These are phyloP conservation scores for Fusarium liriodendri DNA, from an alignment of 2,329 filamentous ascomycete species.

Conservation along the genomic window DNA sequence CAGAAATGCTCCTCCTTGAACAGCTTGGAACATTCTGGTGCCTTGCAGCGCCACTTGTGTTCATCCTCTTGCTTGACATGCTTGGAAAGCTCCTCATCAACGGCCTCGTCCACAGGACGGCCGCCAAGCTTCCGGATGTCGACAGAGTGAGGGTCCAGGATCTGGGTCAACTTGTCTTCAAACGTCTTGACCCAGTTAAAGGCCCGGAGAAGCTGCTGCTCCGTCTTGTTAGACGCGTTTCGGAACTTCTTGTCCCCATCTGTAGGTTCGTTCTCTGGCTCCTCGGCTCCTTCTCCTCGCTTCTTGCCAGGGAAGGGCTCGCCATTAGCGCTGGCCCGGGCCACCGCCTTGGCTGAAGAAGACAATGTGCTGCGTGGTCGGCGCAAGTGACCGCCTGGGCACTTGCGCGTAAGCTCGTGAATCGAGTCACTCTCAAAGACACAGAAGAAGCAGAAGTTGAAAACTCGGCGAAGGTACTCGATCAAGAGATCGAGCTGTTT, in stretches of 20 bases:
- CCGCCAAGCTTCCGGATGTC: slow-evolving; percentile 93
- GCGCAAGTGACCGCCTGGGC: slow-evolving; percentile 95
- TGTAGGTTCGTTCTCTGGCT: slow-evolving; percentile 62
- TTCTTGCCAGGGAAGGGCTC: slow-evolving; percentile 88
- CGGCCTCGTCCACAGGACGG: slow-evolving; percentile 83
- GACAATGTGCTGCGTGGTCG: slow-evolving; percentile 89
- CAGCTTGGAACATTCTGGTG: slow-evolving; percentile 93
- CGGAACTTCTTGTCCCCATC: slow-evolving; percentile 78
- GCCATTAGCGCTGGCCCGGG: slow-evolving; percentile 83
- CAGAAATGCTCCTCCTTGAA: slow-evolving; percentile 99
- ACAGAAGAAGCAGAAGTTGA: slow-evolving; percentile 99
- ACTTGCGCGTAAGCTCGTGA: slow-evolving; percentile 95
- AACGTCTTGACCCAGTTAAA: slow-evolving; percentile 99
- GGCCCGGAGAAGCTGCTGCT: slow-evolving; percentile 91
- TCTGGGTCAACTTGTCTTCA: slow-evolving; percentile 94
- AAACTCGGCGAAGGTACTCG: slow-evolving; percentile 95
- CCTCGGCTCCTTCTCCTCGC: slow-evolving; percentile 72
- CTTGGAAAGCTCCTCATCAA: slow-evolving; percentile 87
- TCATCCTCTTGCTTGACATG: slow-evolving; percentile 98
- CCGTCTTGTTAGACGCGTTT: slow-evolving; percentile 77
- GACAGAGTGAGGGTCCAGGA: slow-evolving; percentile 88
- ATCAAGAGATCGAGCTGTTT: slow-evolving; percentile 96
- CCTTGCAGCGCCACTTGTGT: slow-evolving; percentile 95
- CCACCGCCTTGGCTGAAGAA: slow-evolving; percentile 84
- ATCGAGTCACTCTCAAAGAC: slow-evolving; percentile 98